Conservation (phyloP, 1,284 basidiomycete genomes). For the Spongispora temasekensis region DNA sequence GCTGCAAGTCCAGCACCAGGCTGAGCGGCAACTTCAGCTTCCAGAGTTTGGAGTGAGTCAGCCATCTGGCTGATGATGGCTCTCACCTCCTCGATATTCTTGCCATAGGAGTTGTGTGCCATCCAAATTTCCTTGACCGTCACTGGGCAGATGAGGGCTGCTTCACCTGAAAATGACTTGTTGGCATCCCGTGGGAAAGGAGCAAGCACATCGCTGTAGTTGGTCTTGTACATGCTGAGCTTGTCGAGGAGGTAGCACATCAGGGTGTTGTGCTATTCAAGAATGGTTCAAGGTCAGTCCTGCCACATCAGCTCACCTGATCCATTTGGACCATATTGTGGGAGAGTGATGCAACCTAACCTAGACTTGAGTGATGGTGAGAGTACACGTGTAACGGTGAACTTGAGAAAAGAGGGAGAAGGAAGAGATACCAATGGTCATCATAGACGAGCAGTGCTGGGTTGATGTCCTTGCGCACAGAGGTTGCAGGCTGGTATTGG, state of each 20-base stretch:
- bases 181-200: background rate
- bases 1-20: background rate
- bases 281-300: background rate
- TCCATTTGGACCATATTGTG: slow-evolving; percentile 30
- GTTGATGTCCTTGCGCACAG: no score
- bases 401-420: no score
- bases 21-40: background rate
- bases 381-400: no score
- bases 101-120: background rate
- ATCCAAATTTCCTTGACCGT: background rate
- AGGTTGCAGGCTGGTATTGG: no score
- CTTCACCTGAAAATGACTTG: background rate
- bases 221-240: slow-evolving; percentile 29
- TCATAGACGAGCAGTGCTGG: no score
- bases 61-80: background rate
- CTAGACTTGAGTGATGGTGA: no score
- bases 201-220: background rate
- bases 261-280: slow-evolving; percentile 33
- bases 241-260: slow-evolving; percentile 37
- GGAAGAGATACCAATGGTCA: no score
- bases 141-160: background rate
- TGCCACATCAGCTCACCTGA: slow-evolving; percentile 19
- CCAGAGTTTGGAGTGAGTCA: background rate
- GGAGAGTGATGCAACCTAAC: no score
- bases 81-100: no score